A percentile compares a stretch with the other conserved stretches of the same genome.
These are phyloP conservation scores for Oryza glaberrima DNA, from an alignment of 176 grass and related monocot species.

Conservation along the genomic window DNA sequence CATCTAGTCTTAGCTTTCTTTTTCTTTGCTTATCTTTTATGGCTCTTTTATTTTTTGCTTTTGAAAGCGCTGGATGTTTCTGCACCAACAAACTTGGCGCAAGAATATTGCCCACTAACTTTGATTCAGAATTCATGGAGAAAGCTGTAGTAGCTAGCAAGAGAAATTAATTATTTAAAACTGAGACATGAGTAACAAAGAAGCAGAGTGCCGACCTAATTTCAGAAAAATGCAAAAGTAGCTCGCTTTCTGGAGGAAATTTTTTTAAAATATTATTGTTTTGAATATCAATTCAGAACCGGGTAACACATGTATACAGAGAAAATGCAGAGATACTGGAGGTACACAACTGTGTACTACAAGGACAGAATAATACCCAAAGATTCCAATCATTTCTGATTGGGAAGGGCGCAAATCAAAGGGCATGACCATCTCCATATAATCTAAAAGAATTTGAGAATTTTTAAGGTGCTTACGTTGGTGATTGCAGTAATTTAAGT, in stretches of 20 bases:
- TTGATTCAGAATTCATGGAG: neutral
- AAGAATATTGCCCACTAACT: neutral
- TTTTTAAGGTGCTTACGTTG: neutral
- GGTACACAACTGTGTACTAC: neutral
- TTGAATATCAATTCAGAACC: neutral
- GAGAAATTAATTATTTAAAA: neutral
- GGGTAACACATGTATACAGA: neutral
- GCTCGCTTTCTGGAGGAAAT: neutral
- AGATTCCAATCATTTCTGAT: neutral
- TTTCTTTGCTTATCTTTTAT: neutral
- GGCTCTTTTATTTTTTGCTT: neutral
- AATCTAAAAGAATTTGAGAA: neutral
- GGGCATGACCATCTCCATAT: neutral
- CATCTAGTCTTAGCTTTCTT: neutral
- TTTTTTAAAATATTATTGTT: neutral
- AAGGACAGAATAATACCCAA: no score
- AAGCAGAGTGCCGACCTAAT: neutral
- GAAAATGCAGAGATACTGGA: neutral
- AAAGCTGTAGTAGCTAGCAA: neutral
- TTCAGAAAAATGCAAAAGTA: neutral
- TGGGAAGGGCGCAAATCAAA: neutral
- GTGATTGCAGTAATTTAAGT: neutral
- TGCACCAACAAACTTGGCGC: conserved; percentile 3
- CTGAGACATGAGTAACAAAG: neutral
- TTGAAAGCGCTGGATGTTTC: conserved; percentile 21